These are phyloP conservation scores for Suillus variegatus DNA, from an alignment of 768 basidiomycete species.

Conservation along the genomic window DNA sequence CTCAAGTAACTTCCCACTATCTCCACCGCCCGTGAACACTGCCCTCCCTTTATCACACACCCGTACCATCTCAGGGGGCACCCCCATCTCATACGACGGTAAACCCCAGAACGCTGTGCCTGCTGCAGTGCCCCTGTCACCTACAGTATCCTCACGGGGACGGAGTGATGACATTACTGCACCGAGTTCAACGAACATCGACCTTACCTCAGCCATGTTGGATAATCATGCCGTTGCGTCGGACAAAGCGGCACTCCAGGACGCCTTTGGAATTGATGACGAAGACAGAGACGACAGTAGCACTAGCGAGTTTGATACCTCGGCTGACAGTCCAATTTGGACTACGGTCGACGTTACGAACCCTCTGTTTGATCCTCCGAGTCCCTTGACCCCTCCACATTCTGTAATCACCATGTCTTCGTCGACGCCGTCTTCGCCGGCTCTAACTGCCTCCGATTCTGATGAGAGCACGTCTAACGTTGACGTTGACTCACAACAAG, in stretches of 20 bases:
- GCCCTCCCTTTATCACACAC: slow-evolving; percentile 13
- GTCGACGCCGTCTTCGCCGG: background rate
- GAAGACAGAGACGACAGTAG: slow-evolving; percentile 1
- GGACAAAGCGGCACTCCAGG: slow-evolving; percentile 5
- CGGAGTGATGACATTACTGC: background rate
- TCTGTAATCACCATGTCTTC: background rate
- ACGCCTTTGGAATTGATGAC: slow-evolving; percentile 10
- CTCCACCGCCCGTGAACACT: background rate
- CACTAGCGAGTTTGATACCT: background rate
- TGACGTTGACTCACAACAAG: slow-evolving; percentile 4
- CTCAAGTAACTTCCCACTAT: background rate
- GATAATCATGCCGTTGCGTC: background rate
- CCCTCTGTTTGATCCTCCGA: background rate
- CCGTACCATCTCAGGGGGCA: slow-evolving; percentile 5
- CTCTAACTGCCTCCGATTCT: background rate
- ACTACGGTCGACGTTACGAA: background rate
- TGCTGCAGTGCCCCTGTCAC: slow-evolving; percentile 5
- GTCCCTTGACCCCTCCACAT: background rate
- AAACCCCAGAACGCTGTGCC: slow-evolving; percentile 6
- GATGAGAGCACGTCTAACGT: background rate
- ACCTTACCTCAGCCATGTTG: background rate
- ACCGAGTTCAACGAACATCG: background rate
- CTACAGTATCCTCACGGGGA: background rate
- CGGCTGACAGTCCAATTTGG: background rate
- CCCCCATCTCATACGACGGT: slow-evolving; percentile 3